Evolutionary conservation across 192 early-diverging fungal species (phyloP), one percentile per base, ranked within the genome.

Genomic region (Piromyces finnis): DNA sequence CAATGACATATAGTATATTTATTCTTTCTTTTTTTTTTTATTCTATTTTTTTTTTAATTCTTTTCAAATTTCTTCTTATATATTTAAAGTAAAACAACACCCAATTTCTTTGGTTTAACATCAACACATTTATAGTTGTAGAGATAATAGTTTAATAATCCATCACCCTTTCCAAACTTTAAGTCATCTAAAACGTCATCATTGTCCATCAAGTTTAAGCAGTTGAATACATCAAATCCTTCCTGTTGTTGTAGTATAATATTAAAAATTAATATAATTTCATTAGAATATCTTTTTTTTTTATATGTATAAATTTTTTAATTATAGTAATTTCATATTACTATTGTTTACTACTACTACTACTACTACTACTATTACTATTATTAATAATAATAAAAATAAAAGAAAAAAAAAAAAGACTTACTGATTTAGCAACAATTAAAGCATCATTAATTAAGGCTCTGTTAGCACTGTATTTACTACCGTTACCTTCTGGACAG

Each of bases 171-270:
- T 51, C 95, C 94, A 86, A 98, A 99, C 83, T 93, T 93, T 28
- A 97, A 91, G 29, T 93, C 91, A 7, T 93, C 90, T 6, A 93
- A 83, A 82, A 97, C 95, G 79, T 88, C 78, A 11, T 83, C 78
- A 86, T 99, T 99, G 79, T 96, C 94, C 94, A 97, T 94, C 83
- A 98, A 87, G 80, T 94, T 89, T 82, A 99, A 85, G 78, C 93
- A 94, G 85, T 99, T 99, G 82, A 98, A 92, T 29, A 99, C 98
- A 87, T 99, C 98, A 85, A 97, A 95, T 35, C 88, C 86, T 28
- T 88, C 85, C 88, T 91, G 78, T 29, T 80, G n/a, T 22, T 6
- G 30, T n/a, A n/a, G n/a, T n/a, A n/a, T n/a, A n/a, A n/a, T n/a
- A n/a, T n/a, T n/a, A n/a, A n/a, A n/a, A n/a, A n/a, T n/a, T n/a